These are phyloP conservation scores for Gossypium bickii DNA, from an alignment of 345 rosid species.

Conservation along the genomic window DNA sequence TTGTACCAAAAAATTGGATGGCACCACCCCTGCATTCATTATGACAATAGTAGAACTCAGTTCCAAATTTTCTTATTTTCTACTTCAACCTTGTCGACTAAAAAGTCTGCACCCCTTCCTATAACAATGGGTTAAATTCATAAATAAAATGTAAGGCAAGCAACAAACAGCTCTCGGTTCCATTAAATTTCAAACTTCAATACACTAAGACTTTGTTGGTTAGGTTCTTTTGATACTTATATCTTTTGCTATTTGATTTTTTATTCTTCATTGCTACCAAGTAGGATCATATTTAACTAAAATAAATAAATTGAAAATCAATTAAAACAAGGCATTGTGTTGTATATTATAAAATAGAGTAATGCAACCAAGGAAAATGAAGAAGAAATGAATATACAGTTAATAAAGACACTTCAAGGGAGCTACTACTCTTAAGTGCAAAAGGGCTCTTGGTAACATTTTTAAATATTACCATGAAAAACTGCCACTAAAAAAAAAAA, in stretches of 20 bases:
- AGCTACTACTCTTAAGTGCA: too few species aligned
- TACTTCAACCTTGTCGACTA: background rate
- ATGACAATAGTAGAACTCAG: background rate
- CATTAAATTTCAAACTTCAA: constrained; percentile 1
- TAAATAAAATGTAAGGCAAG: background rate
- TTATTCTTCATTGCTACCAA: background rate
- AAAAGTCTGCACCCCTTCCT: background rate
- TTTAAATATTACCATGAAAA: too few species aligned
- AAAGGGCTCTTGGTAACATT: too few species aligned
- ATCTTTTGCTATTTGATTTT: background rate
- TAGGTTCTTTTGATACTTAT: background rate
- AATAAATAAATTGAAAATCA: background rate
- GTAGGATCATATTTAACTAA: background rate
- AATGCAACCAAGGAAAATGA: too few species aligned
- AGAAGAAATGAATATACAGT: too few species aligned
- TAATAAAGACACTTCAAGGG: too few species aligned
- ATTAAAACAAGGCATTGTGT: background rate
- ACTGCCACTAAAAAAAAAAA: too few species aligned
- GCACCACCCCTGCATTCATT: constrained; percentile 72
- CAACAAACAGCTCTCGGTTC: background rate
- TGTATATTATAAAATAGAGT: too few species aligned
- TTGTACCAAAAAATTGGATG: constrained; percentile 73
- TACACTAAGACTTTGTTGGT: background rate
- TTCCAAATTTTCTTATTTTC: background rate
- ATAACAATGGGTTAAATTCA: background rate